These are phyloP conservation scores for Leccinellum albellum DNA, from an alignment of 768 basidiomycete species.

Conservation along the genomic window DNA sequence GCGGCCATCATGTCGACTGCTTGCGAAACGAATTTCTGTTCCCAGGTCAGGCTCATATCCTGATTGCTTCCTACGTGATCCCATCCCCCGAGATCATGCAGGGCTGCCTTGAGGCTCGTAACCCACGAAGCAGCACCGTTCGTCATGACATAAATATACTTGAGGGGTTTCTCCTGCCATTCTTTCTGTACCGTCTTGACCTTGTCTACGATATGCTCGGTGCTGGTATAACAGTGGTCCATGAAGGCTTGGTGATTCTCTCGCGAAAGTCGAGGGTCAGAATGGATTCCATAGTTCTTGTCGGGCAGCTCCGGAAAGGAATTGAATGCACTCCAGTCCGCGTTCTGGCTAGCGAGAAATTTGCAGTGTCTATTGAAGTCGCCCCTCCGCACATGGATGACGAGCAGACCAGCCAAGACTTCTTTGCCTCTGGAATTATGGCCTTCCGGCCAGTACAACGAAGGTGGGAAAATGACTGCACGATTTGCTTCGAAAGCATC, in stretches of 20 bases:
- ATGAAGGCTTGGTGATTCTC: constrained; percentile 29
- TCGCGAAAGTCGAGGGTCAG: constrained; percentile 21
- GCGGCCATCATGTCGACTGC: constrained; percentile 51
- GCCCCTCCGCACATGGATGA: constrained; percentile 48
- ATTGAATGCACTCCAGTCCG: constrained; percentile 43
- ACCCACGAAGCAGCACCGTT: constrained; percentile 43
- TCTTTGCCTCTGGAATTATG: constrained; percentile 4
- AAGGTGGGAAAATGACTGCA: constrained; percentile 16
- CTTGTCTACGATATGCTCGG: constrained; percentile 38
- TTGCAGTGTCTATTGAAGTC: constrained; percentile 45
- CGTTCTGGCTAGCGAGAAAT: constrained; percentile 30
- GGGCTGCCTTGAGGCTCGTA: constrained; percentile 31
- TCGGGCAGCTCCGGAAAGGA: constrained; percentile 40
- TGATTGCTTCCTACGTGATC: constrained; percentile 35
- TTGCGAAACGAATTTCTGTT: constrained; percentile 41
- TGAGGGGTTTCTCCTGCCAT: constrained; percentile 23
- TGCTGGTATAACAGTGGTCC: constrained; percentile 40
- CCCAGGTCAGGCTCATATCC: constrained; percentile 39
- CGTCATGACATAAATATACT: constrained; percentile 44
- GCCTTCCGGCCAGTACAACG: constrained; percentile 5
- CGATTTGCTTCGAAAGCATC: constrained; percentile 24
- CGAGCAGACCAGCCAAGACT: constrained; percentile 38
- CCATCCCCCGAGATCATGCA: constrained; percentile 35
- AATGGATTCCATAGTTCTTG: constrained; percentile 27
- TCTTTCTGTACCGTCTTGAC: constrained; percentile 32